Conservation (phyloP, 1,284 basidiomycete species). For the Ustilago trichophora region DNA sequence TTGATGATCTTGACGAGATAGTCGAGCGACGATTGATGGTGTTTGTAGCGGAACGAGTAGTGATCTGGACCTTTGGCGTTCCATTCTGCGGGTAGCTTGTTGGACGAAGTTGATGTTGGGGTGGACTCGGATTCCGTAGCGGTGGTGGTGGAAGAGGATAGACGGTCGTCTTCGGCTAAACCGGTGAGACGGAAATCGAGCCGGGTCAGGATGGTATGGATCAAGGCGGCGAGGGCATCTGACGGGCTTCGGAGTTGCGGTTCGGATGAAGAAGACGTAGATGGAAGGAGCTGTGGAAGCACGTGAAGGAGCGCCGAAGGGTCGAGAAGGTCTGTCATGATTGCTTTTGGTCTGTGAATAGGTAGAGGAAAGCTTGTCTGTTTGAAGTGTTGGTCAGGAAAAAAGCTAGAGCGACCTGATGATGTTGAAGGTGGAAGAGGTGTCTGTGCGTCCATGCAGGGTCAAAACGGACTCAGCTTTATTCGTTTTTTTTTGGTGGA, state of each 20-base stretch:
- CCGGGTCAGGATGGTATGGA: conserved; percentile 50
- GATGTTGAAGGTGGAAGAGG: no score
- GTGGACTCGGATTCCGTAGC: neutral
- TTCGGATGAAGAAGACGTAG: neutral
- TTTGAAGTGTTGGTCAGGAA: no score
- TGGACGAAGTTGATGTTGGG: conserved; percentile 1
- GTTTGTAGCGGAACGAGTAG: conserved; percentile 56
- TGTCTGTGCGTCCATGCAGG: conserved; percentile 10
- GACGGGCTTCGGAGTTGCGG: conserved; percentile 29
- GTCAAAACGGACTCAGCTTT: no score
- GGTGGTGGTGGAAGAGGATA: conserved; percentile 2
- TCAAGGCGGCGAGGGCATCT: conserved; percentile 52
- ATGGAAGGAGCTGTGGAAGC: conserved; percentile 25
- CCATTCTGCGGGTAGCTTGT: conserved; percentile 33
- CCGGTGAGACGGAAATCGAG: conserved; percentile 58
- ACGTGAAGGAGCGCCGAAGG: conserved; percentile 50
- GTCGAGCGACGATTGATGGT: conserved; percentile 55
- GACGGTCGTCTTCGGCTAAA: conserved; percentile 49
- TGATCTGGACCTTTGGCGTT: conserved; percentile 40
- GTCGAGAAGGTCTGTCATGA: conserved; percentile 47
- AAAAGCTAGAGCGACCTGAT: no score
- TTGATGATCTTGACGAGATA: conserved; percentile 53
- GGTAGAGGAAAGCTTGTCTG: no score
- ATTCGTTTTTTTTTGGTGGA: neutral
- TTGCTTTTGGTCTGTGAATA: no score